phyloP scores from a whole-genome alignment of 371 early-diverging fungal genomes.

The Lichtheimia corymbifera region DNA sequence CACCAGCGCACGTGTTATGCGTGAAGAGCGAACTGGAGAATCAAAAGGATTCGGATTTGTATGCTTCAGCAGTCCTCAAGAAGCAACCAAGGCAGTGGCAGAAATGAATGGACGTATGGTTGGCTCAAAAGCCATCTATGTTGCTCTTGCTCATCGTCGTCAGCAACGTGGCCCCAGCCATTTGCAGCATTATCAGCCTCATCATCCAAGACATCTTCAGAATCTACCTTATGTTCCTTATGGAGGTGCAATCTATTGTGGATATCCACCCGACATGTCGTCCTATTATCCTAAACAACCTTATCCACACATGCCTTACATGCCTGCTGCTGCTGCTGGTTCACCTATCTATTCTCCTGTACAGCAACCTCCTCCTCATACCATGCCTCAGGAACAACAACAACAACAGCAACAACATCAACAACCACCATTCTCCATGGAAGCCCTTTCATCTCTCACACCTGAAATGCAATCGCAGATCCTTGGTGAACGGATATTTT shows the following conservation, averaged over 20 bases:
- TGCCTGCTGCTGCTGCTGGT: neutral
- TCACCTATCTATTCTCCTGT: neutral
- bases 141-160: slow-evolving; percentile 95
- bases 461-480: slow-evolving; percentile 89
- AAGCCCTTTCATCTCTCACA: slow-evolving; percentile 73
- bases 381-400: neutral
- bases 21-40: slow-evolving; percentile 74
- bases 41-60: slow-evolving; percentile 91
- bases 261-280: slow-evolving; percentile 2
- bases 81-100: slow-evolving; percentile 83
- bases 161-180: slow-evolving; percentile 88
- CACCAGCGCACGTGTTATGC: slow-evolving; percentile 97
- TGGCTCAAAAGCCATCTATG: slow-evolving; percentile 92
- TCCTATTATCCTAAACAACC: neutral
- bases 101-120: slow-evolving; percentile 90
- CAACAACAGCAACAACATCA: neutral
- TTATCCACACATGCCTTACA: neutral
- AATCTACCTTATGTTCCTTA: neutral
- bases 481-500: slow-evolving; percentile 94
- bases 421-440: slow-evolving; percentile 56
- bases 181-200: slow-evolving; percentile 31
- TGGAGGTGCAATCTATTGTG: neutral
- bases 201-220: slow-evolving; percentile 55
- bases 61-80: slow-evolving; percentile 85
- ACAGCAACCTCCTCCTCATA: no score